phyloP scores from a whole-genome alignment of 495 filamentous ascomycete genomes.

The Pseudotulostoma volvatum region DNA sequence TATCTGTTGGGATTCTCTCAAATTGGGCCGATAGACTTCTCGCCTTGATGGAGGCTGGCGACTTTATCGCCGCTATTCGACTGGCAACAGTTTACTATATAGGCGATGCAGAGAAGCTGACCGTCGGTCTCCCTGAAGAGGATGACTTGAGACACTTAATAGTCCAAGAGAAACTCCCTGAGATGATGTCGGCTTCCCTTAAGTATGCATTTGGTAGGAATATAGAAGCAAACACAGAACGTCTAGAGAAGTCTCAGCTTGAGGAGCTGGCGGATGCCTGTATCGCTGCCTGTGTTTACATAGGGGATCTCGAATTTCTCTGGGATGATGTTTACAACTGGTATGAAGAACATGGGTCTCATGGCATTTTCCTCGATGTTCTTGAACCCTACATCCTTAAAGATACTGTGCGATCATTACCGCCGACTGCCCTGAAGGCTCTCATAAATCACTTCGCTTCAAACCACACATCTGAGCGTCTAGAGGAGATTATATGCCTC shows the following conservation, averaged over 20 bases:
- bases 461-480: constrained; percentile 48
- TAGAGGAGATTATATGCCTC: constrained; percentile 93
- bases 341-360: constrained; percentile 61
- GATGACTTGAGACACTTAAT: constrained; percentile 55
- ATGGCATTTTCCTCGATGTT: constrained; percentile 68
- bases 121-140: constrained; percentile 85
- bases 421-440: constrained; percentile 71
- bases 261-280: constrained; percentile 67
- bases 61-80: constrained; percentile 78
- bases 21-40: constrained; percentile 98
- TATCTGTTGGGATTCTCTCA: constrained; percentile 76
- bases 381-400: constrained; percentile 76
- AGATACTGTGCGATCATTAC: constrained; percentile 54
- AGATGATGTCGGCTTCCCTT: constrained; percentile 87
- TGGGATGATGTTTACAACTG: constrained; percentile 82
- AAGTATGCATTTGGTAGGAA: constrained; percentile 71
- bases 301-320: constrained; percentile 62
- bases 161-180: constrained; percentile 75
- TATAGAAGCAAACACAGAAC: constrained; percentile 26
- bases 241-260: constrained; percentile 40
- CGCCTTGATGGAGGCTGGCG: constrained; percentile 86
- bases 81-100: constrained; percentile 85
- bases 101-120: constrained; percentile 76
- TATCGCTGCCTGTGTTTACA: constrained; percentile 64
- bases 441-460: constrained; percentile 65